A percentile compares a stretch with the other conserved stretches of the same genome.
Evolutionary conservation across 805 yeast genomes (phyloP).

Genomic region (Myxozyma lipomycoides): DNA sequence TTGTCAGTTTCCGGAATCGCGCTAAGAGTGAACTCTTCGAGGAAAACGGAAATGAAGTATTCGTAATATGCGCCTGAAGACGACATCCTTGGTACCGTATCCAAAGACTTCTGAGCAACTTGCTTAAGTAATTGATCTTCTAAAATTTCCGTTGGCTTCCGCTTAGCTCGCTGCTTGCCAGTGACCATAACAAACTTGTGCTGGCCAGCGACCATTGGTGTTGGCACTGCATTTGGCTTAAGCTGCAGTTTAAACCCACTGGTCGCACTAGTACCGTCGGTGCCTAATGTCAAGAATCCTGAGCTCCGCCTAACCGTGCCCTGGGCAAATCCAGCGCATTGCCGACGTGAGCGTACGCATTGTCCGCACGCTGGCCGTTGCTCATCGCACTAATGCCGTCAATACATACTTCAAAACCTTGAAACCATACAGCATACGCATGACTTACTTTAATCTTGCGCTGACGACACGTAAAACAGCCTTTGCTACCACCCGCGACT

Average conservation of each 20-base stretch:
- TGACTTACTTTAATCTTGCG: conserved; percentile 21
- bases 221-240: no score
- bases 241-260: no score
- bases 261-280: no score
- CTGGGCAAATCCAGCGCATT: background rate
- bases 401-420: background rate
- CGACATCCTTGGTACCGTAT: background rate
- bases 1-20: no score
- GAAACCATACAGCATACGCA: background rate
- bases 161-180: conserved; percentile 4
- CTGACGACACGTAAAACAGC: conserved; percentile 15
- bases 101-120: background rate
- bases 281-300: no score
- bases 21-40: no score
- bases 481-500: conserved; percentile 27
- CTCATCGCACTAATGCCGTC: background rate
- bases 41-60: background rate
- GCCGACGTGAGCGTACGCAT: background rate
- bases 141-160: conserved; percentile 4
- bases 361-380: background rate
- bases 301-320: no score
- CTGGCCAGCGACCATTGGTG: background rate
- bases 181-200: background rate
- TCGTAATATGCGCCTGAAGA: background rate
- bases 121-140: background rate